Conservation (phyloP, 2,329 filamentous ascomycete genomes). For the Drechslera avenae region DNA sequence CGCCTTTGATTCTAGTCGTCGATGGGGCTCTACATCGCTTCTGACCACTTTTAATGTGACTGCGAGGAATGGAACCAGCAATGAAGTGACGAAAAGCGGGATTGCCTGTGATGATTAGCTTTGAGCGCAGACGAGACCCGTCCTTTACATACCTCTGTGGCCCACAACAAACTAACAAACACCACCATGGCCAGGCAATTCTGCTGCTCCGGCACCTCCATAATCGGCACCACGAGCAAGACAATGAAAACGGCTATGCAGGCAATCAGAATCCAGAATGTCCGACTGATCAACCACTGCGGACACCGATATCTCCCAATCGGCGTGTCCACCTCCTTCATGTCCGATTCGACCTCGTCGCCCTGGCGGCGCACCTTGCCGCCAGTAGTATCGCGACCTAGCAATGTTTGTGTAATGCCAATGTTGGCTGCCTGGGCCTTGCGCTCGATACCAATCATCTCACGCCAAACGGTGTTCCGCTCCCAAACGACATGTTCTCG, state of each 20-base stretch:
- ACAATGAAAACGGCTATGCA: constrained; percentile 75
- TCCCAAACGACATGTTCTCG: constrained; percentile 99
- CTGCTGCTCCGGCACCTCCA: constrained; percentile 87
- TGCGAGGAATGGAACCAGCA: constrained; percentile 90
- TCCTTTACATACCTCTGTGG: constrained; percentile 72
- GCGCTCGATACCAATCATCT: constrained; percentile 97
- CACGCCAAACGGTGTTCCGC: constrained; percentile 96
- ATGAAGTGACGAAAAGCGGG: constrained; percentile 92
- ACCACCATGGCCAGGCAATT: constrained; percentile 93
- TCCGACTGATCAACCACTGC: constrained; percentile 80
- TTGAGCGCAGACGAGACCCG: not conserved
- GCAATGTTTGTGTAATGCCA: constrained; percentile 75
- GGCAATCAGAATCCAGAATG: constrained; percentile 74
- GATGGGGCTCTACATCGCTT: constrained; percentile 71
- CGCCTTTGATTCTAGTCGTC: constrained; percentile 75
- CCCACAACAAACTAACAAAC: constrained; percentile 93
- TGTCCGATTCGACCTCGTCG: constrained; percentile 71
- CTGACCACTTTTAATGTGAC: constrained; percentile 86
- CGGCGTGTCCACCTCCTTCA: constrained; percentile 77
- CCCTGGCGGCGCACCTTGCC: constrained; percentile 77
- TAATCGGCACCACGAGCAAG: constrained; percentile 77
- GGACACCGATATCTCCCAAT: constrained; percentile 78
- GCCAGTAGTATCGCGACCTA: constrained; percentile 74
- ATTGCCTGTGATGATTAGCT: constrained; percentile 69
- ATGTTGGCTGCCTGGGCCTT: constrained; percentile 93